A percentile compares a stretch with the other conserved stretches of the same genome.
These are phyloP conservation scores for Magnolia kwangsiensis DNA, from an alignment of 164 flowering plant genomes.

Conservation along the genomic window DNA sequence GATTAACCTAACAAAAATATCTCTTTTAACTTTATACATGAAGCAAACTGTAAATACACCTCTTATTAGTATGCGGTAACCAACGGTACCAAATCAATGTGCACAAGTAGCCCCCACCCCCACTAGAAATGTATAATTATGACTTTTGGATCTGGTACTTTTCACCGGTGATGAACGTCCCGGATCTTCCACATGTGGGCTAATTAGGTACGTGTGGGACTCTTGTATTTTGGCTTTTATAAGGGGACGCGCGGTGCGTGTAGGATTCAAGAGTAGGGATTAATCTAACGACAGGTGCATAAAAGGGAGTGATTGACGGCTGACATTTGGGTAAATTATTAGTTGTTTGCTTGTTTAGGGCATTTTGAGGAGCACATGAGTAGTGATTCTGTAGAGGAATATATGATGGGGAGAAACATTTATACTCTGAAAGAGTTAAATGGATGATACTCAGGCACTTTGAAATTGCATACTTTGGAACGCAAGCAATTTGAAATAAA, in stretches of 20 bases:
- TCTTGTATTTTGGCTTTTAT: background rate
- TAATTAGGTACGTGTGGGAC: background rate
- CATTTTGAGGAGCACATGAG: background rate
- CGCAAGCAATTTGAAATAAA: no score
- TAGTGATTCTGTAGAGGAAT: no score
- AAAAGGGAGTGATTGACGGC: background rate
- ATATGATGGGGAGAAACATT: no score
- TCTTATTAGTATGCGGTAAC: no score
- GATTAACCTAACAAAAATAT: no score
- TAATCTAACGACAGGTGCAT: background rate
- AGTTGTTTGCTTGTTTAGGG: background rate
- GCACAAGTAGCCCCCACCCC: background rate
- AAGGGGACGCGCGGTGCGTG: no score
- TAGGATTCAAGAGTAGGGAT: background rate
- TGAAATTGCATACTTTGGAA: no score
- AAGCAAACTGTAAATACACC: no score
- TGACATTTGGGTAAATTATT: background rate
- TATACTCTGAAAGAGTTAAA: no score
- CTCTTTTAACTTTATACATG: no score
- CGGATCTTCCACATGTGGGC: background rate
- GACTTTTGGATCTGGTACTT: background rate
- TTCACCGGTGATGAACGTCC: background rate
- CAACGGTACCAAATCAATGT: background rate
- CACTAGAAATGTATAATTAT: background rate
- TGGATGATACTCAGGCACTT: no score